Base-by-base conservation (phyloP, 2,329 filamentous ascomycete genomes). In the Verticillium nubilum region DNA sequence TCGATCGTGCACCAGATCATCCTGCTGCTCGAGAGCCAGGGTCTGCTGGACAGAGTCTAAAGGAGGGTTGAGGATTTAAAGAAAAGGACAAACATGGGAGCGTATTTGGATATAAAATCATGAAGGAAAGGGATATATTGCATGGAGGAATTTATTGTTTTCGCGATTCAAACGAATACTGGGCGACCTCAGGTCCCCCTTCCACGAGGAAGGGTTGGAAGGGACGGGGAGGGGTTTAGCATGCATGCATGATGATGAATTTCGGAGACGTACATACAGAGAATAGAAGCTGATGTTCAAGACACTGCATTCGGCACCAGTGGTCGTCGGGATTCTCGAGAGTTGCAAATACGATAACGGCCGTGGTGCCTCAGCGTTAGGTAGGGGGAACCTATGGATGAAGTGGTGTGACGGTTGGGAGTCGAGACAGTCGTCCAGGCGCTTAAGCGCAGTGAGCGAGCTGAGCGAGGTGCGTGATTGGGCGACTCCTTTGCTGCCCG, bases 1-100 rank as follows among this genome's bases (percentile, higher is more conserved):
- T 95, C 90, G 61, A 94, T 94, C 63, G 95, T 99, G 58, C 95
- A 99, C 80, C 91, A 98, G 84, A 98, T 99, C 70, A 85, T 99
- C 64, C 82, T 99, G 70, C 78, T 97, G 78, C 81, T 99, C 61
- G 95, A 99, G 85, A 90, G 88, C 73, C 83, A 90, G 70, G 95
- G 95, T 56, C 85, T 97, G 70, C 80, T 99, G 70, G 94, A 97
- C 80, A 85, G 80, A 61, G 70, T 85, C 61, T 86, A 77, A 73
- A 23, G 52, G 52, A 23, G 25, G 37, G 17, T 23, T 26, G 13
- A 35, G 2, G 33, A 13, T n/a, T n/a, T n/a, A n/a, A n/a, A n/a
- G n/a, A 9, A 1, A 5, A 19, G 19, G 10, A 9, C 35, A 42
- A 19, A 19, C 7, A 26, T 19, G 42, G 17, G 19, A 50, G 42